A percentile compares a stretch with the other conserved stretches of the same genome.
Conservation (phyloP, 106 monocot species). For the Alisma plantagoaquatica region DNA sequence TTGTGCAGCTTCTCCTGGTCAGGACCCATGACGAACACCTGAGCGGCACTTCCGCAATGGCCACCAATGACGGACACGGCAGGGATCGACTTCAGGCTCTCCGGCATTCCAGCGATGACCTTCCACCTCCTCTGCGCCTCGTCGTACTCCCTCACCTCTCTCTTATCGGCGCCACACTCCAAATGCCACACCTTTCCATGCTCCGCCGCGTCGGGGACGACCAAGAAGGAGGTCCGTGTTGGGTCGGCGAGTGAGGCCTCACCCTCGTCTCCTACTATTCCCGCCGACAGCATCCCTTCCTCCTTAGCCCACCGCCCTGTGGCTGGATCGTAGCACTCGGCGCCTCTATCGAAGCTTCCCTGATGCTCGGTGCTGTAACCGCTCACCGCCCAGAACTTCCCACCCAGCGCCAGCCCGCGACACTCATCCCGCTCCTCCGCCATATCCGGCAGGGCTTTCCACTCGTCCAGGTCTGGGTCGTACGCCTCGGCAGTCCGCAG, state of each 20-base stretch:
- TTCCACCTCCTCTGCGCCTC: slow-evolving; percentile 18
- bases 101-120: slow-evolving; percentile 15
- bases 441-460: slow-evolving; percentile 39
- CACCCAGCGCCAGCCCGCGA: slow-evolving; percentile 22
- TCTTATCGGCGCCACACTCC: slow-evolving; percentile 11
- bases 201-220: not conserved
- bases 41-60: not conserved
- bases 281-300: slow-evolving; percentile 25
- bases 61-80: slow-evolving; percentile 10
- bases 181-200: slow-evolving; percentile 22
- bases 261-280: not conserved
- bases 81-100: slow-evolving; percentile 13
- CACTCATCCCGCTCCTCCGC: slow-evolving; percentile 58
- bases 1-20: slow-evolving; percentile 7
- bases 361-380: slow-evolving; percentile 46
- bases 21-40: slow-evolving; percentile 10
- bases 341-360: slow-evolving; percentile 25
- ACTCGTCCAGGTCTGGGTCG: slow-evolving; percentile 30
- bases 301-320: slow-evolving; percentile 19
- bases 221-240: slow-evolving; percentile 4
- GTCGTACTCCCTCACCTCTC: slow-evolving; percentile 30
- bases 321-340: slow-evolving; percentile 34
- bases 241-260: not conserved
- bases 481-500: slow-evolving; percentile 32
- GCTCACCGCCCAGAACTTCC: slow-evolving; percentile 36